These are phyloP conservation scores for Lasiodiplodia sp. DNA, from an alignment of 2,329 filamentous ascomycete species.

Conservation along the genomic window DNA sequence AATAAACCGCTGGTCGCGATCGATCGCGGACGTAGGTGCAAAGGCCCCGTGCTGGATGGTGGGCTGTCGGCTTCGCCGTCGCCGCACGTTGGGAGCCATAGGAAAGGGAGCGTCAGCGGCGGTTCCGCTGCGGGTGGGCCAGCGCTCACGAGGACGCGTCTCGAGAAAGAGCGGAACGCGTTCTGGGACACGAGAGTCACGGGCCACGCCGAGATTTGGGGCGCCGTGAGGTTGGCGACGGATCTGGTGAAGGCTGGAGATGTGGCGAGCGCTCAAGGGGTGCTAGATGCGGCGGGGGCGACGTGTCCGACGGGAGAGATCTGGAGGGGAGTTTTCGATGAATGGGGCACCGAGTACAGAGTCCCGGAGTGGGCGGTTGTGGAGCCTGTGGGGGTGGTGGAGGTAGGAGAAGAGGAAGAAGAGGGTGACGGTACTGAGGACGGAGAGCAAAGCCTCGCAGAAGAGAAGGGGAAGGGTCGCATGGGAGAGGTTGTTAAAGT, in stretches of 20 bases:
- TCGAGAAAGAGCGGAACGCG: constrained; percentile 75
- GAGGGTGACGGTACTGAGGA: constrained; percentile 33
- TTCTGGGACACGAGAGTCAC: constrained; percentile 93
- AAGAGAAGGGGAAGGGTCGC: constrained; percentile 43
- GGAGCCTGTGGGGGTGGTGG: constrained; percentile 51
- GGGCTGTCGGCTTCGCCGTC: constrained; percentile 20
- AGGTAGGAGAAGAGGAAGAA: constrained; percentile 38
- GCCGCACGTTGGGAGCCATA: background rate
- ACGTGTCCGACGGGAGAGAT: constrained; percentile 53
- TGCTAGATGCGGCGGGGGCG: constrained; percentile 76
- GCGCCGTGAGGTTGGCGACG: constrained; percentile 71
- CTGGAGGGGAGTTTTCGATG: constrained; percentile 54
- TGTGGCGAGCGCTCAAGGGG: constrained; percentile 70
- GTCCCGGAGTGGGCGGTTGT: constrained; percentile 55
- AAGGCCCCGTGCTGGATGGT: constrained; percentile 19
- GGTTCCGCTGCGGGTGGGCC: constrained; percentile 56
- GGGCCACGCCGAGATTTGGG: constrained; percentile 81
- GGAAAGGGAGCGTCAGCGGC: background rate
- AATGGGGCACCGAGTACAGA: constrained; percentile 51
- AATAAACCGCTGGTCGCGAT: constrained; percentile 27
- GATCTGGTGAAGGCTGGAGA: constrained; percentile 68
- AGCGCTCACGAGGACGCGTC: constrained; percentile 62
- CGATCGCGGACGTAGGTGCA: constrained; percentile 20
- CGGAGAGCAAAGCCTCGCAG: constrained; percentile 35
- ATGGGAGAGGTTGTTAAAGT: constrained; percentile 43